Evolutionary conservation across 148 eudicot species (phyloP), one percentile per base, ranked within the genome.

Genomic region (Chenopodium album): DNA sequence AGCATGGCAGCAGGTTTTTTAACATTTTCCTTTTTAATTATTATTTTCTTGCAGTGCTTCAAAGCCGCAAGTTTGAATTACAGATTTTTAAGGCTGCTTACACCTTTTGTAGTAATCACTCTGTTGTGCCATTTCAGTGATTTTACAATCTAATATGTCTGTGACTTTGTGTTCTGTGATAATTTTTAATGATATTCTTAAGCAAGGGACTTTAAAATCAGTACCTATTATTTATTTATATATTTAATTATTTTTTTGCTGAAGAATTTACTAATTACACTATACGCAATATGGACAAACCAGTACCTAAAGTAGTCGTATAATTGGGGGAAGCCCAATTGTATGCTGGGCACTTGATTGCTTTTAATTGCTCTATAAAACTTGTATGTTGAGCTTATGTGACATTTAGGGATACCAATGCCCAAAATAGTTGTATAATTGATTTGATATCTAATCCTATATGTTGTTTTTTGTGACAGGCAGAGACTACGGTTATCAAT

Each of bases 1-100:
- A 89, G 87, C 88, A 83, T 96, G 99, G 99, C 98, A 94, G 87
- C 95, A 94, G 98, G 99, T 94, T 75, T 73, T 32, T 28, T 72
- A 34, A 34, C 29, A 23, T 23, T 50, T 76, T 76, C 17, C 73
- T 66, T 64, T 69, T 29, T 19, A 9, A 62, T 69, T 31, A 46
- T 48, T 73, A 10, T 44, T 4, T 44, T n/a, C 9, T 60, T 32
- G 20, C 71, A 75, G 71, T 70, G 3, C 75, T 23, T 70, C 54
- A 32, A 22, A 44, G 20, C n/a, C 46, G 34, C 13, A 22, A 46
- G 72, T 64, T 52, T 46, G 65, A 23, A 78, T 26, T 80, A 75
- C 37, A 28, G 22, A 32, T 22, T 70, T 47, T 22, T 48, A 2
- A 2, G 9, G 52, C 69, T 7, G 73, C 62, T 29, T 47, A 75